Conservation (phyloP, 2,329 filamentous ascomycete genomes). For the Phyllosticta citriasiana region DNA sequence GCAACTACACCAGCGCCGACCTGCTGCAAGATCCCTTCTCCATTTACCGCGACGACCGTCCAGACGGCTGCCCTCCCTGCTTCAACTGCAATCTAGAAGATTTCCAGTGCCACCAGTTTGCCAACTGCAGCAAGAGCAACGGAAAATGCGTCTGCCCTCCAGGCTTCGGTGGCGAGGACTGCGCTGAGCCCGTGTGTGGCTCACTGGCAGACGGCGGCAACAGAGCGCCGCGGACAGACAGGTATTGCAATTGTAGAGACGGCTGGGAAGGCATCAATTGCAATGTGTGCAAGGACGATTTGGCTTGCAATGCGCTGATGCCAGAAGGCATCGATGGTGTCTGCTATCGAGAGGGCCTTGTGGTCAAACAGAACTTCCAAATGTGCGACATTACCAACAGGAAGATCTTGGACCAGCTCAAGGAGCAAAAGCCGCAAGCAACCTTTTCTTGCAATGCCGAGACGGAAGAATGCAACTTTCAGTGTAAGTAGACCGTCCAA, state of each 20-base stretch:
- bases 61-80: conserved; percentile 72
- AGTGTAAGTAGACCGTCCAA: conserved; percentile 51
- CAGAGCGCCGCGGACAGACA: conserved; percentile 59
- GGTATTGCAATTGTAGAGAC: conserved; percentile 71
- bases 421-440: conserved; percentile 78
- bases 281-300: conserved; percentile 76
- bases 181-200: conserved; percentile 81
- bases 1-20: conserved; percentile 41
- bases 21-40: conserved; percentile 45
- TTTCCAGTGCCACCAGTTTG: conserved; percentile 84
- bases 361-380: conserved; percentile 91
- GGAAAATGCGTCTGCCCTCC: conserved; percentile 88
- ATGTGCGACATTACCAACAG: conserved; percentile 96
- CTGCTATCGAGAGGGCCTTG: conserved; percentile 83
- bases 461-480: conserved; percentile 76
- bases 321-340: conserved; percentile 71
- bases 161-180: conserved; percentile 91
- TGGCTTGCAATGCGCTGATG: conserved; percentile 82
- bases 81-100: conserved; percentile 97
- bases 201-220: conserved; percentile 74
- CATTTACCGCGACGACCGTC: conserved; percentile 57
- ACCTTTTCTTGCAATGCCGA: conserved; percentile 84
- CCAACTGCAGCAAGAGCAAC: conserved; percentile 77
- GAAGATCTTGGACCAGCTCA: conserved; percentile 81
- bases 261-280: conserved; percentile 98